These are phyloP conservation scores for Diplodia intermedia DNA, from an alignment of 2,329 filamentous ascomycete species.

Conservation along the genomic window DNA sequence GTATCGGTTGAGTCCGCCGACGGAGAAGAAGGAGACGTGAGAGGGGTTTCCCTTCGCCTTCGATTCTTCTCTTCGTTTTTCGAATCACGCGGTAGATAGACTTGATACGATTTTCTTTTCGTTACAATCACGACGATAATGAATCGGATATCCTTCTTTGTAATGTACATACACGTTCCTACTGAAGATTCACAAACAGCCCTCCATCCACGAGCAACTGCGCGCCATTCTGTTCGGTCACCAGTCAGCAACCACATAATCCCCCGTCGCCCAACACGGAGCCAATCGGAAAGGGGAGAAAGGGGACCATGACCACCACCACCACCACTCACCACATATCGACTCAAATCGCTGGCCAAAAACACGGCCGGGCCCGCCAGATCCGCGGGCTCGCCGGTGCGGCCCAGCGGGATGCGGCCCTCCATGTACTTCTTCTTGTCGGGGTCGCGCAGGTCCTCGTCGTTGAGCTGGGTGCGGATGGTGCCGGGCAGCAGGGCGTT, in stretches of 20 bases:
- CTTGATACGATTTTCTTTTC: too few relatives aligned
- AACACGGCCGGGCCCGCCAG: conserved; percentile 86
- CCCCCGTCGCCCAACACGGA: background rate
- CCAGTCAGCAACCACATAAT: conserved; percentile 3
- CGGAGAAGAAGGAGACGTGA: background rate
- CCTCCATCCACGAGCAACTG: conserved; percentile 88
- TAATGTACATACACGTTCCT: conserved; percentile 34
- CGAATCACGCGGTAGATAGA: background rate
- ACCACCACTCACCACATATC: conserved; percentile 43
- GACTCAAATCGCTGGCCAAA: conserved; percentile 75
- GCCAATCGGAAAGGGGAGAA: background rate
- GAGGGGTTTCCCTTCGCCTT: background rate
- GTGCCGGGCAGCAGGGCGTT: conserved; percentile 86
- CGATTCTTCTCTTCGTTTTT: background rate
- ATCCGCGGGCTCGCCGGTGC: conserved; percentile 75
- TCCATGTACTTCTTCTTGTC: conserved; percentile 80
- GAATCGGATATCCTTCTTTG: background rate
- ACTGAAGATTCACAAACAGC: conserved; percentile 88
- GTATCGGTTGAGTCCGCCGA: conserved; percentile 57
- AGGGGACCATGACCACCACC: too few relatives aligned
- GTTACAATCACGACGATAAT: background rate
- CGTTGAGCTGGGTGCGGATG: conserved; percentile 83
- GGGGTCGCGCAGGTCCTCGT: conserved; percentile 77
- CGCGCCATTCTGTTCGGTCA: conserved; percentile 67
- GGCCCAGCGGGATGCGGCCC: conserved; percentile 76